These are phyloP conservation scores for Exophiala mesophila DNA, from an alignment of 2,329 filamentous ascomycete species.

Conservation along the genomic window DNA sequence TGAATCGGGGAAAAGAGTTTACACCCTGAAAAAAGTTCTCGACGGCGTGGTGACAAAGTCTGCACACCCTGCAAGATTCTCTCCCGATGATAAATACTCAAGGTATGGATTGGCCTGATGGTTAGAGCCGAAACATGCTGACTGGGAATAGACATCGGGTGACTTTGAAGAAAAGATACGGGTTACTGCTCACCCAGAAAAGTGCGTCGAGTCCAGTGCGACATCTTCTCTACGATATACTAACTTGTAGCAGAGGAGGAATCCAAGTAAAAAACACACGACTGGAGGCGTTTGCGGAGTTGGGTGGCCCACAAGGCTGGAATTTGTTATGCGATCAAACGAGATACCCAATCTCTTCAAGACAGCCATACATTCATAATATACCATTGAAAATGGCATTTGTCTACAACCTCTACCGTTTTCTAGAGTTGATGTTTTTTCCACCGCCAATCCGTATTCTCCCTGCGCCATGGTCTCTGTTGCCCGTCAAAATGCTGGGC, in stretches of 20 bases:
- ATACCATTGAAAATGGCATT: no score
- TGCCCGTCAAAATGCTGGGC: slow-evolving; percentile 76
- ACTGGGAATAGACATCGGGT: slow-evolving; percentile 81
- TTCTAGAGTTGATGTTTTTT: slow-evolving; percentile 74
- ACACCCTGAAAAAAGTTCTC: slow-evolving; percentile 70
- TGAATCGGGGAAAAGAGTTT: slow-evolving; percentile 75
- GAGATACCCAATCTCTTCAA: slow-evolving; percentile 12
- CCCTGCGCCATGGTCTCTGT: slow-evolving; percentile 60
- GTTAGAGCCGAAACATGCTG: no score
- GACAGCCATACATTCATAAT: slow-evolving; percentile 1
- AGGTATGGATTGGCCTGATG: slow-evolving; percentile 41
- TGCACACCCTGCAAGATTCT: slow-evolving; percentile 93
- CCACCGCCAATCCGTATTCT: slow-evolving; percentile 79
- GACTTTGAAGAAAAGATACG: slow-evolving; percentile 89
- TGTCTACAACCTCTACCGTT: slow-evolving; percentile 35
- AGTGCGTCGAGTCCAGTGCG: slow-evolving; percentile 43
- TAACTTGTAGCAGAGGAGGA: slow-evolving; percentile 29
- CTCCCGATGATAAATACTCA: slow-evolving; percentile 97
- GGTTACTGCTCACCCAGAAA: slow-evolving; percentile 78
- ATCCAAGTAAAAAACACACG: slow-evolving; percentile 27
- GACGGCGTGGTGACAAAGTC: slow-evolving; percentile 86
- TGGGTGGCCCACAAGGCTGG: no score
- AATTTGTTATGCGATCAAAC: slow-evolving; percentile 1
- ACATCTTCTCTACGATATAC: not conserved
- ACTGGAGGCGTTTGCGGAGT: no score